Percentiles rank a stretch among this genome's conserved stretches.
Conservation (phyloP, 192 early-diverging fungal genomes). For the Backusella westeae region DNA sequence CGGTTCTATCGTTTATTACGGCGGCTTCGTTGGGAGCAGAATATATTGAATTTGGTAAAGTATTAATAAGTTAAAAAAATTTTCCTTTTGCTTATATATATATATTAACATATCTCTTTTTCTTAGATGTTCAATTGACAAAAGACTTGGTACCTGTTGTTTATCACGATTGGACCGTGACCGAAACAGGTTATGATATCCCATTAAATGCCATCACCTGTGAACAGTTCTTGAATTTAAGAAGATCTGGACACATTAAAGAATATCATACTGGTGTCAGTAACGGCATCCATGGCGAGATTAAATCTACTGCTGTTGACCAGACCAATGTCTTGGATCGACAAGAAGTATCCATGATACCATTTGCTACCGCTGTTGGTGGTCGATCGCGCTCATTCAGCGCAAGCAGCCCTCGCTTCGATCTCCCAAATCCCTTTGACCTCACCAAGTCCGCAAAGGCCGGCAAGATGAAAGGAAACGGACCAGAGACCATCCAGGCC, state of each 20-base stretch:
- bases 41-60: slow-evolving; percentile 86
- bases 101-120: no score
- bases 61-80: no score
- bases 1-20: slow-evolving; percentile 77
- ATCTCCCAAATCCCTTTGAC: background rate
- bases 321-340: background rate
- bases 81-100: no score
- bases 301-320: slow-evolving; percentile 20
- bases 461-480: slow-evolving; percentile 71
- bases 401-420: background rate
- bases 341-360: background rate
- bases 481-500: slow-evolving; percentile 73
- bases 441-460: slow-evolving; percentile 28
- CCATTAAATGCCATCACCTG: slow-evolving; percentile 65
- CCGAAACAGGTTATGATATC: slow-evolving; percentile 67
- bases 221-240: slow-evolving; percentile 63
- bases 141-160: slow-evolving; percentile 83
- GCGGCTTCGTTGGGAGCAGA: slow-evolving; percentile 78
- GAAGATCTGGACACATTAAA: slow-evolving; percentile 43
- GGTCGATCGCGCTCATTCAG: slow-evolving; percentile 48
- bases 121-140: slow-evolving; percentile 85
- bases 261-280: slow-evolving; percentile 38
- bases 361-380: background rate
- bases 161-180: slow-evolving; percentile 93
- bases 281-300: slow-evolving; percentile 18